Evolutionary conservation across 257 asterid genomes (phyloP).

Genomic region (Asclepias syriaca): DNA sequence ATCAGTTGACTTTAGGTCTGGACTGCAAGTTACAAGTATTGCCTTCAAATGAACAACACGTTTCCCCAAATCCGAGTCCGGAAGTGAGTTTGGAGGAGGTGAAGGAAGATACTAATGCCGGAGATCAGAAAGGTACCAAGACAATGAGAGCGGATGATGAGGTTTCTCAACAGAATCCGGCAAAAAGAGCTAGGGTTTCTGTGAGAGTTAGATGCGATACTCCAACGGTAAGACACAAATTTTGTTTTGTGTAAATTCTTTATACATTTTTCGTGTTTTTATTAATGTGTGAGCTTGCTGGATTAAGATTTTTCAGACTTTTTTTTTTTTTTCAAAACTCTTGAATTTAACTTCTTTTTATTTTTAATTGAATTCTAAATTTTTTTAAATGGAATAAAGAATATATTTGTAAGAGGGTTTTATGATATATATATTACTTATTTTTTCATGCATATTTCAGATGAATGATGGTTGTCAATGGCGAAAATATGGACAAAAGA

Average conservation of each 20-base stretch:
- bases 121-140: slow-evolving; percentile 36
- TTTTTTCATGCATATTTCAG: slow-evolving; percentile 21
- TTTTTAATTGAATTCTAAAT: too few species aligned
- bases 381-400: too few species aligned
- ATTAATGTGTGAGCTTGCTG: not conserved
- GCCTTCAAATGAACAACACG: slow-evolving; percentile 9
- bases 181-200: slow-evolving; percentile 93
- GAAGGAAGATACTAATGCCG: slow-evolving; percentile 35
- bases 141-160: slow-evolving; percentile 60
- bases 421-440: too few species aligned
- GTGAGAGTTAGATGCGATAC: slow-evolving; percentile 87
- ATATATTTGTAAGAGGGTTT: too few species aligned
- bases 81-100: slow-evolving; percentile 55
- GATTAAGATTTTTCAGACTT: too few species aligned
- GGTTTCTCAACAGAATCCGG: slow-evolving; percentile 53
- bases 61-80: slow-evolving; percentile 38
- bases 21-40: slow-evolving; percentile 43
- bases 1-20: slow-evolving; percentile 50
- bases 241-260: not conserved
- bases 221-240: slow-evolving; percentile 51
- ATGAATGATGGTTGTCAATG: slow-evolving; percentile 99
- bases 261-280: not conserved
- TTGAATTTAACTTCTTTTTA: too few species aligned
- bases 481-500: slow-evolving; percentile 96
- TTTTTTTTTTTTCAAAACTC: too few species aligned